Evolutionary conservation across 495 filamentous ascomycete species (phyloP), one percentile per base, ranked within the genome.

Genomic region (Paragyromitra xinjiangensis): DNA sequence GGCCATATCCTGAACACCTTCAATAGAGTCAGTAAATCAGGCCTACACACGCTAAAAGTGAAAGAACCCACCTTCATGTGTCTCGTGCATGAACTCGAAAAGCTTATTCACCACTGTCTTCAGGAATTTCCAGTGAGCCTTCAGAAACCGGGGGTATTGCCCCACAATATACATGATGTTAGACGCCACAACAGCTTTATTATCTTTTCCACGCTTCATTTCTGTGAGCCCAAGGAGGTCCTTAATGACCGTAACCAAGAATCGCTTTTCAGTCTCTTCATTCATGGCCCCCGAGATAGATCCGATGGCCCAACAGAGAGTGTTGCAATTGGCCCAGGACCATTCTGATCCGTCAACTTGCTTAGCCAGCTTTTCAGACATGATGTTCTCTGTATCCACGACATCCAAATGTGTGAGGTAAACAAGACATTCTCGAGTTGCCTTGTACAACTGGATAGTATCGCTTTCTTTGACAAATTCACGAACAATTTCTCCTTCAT

Each of bases 91-190:
- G 82, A 99, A 99, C 84, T 99, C 95, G 80, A 99, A 99, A 12
- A 99, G 89, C 85, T 99, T 99, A 85, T 98, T 99, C 78, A 99
- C 95, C 24, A 99, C 95, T 6, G 95, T 99, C 88, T 99, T 99
- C 79, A 99, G 85, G 85, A 99, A 99, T 84, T 99, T 99, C 95
- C 95, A 99, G 83, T 99, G 95, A 0, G 95, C 95, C 84, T 99
- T 99, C 79, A 99, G 85, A 85, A 99, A 99, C 37, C 95, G 92
- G 16, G 95, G 95, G 82, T 99, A 99, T 83, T 99, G 95, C 44
- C 95, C 95, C 70, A 99, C 95, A 84, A 99, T 99, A 82, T 99
- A 99, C 95, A 99, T 99, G 84, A 99, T 99, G 84, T 99, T 99
- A 85, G 94, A 97, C 78, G 95, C 95, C 64, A 99, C 95, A 1